Evolutionary conservation across 2,329 filamentous ascomycete species (phyloP).

Genomic region (Shiraia sp.): DNA sequence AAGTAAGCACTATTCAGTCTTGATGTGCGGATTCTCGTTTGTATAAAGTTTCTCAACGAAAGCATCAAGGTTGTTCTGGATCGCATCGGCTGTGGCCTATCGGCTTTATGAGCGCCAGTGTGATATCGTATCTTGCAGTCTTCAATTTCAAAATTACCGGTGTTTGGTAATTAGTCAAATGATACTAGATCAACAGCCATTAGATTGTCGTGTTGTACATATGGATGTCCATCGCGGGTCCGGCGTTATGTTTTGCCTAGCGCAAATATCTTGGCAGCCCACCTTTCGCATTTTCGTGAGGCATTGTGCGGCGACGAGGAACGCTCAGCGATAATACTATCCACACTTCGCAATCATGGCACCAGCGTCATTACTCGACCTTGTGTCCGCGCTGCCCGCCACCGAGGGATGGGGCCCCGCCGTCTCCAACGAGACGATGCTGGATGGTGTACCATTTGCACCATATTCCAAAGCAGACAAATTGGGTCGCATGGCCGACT

Average conservation of each 20-base stretch:
- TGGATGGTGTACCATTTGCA: conserved; percentile 94
- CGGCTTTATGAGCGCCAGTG: too few species aligned
- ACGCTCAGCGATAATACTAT: conserved; percentile 9
- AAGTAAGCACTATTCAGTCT: too few species aligned
- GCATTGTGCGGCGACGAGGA: conserved; percentile 19
- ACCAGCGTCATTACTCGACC: conserved; percentile 51
- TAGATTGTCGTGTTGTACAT: too few species aligned
- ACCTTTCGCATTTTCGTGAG: conserved; percentile 17
- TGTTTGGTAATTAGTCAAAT: too few species aligned
- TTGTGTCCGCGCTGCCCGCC: conserved; percentile 52
- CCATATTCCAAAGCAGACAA: conserved; percentile 99
- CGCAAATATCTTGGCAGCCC: conserved; percentile 19
- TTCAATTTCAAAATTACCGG: too few species aligned
- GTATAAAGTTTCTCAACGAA: too few species aligned
- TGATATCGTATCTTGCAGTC: too few species aligned
- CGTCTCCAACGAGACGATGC: conserved; percentile 79
- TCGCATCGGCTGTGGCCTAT: too few species aligned
- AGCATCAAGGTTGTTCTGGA: too few species aligned
- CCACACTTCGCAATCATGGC: conserved; percentile 45
- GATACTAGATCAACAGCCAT: too few species aligned
- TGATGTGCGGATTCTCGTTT: too few species aligned
- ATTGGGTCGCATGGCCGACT: conserved; percentile 98
- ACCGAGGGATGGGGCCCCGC: conserved; percentile 76
- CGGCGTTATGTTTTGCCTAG: not conserved
- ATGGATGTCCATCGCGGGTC: too few species aligned